Evolutionary conservation across 1,284 basidiomycete genomes (phyloP), one percentile per base, ranked within the genome.

Genomic region (Pseudozyma thailandica): DNA sequence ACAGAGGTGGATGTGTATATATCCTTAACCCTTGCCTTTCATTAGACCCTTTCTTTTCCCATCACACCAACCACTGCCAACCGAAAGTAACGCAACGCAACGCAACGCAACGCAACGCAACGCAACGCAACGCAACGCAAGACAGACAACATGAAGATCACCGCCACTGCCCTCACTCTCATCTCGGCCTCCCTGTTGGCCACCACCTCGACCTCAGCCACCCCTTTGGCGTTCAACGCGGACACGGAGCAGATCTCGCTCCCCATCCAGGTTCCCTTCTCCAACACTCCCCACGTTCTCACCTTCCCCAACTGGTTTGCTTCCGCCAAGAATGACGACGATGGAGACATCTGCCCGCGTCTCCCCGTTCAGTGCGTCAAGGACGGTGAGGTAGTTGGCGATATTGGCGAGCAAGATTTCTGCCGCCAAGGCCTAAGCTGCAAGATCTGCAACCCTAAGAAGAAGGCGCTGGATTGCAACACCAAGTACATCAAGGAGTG

Each of bases 391-490:
- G 39, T 70, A 4, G 48, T 74, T 27, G 71, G 71, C n/a, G 62
- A 70, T 21, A 37, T 74, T 2, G 72, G 72, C 42, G 52, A 66
- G 20, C 63, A 74, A 31, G 50, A 55, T 21, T 74, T 71, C 47
- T 57, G 54, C 20, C 62, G 66, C 4, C 49, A 64, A 25, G 71
- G 71, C 15, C 37, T 63, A 2, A 46, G 42, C 3, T 72, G 70
- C 50, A 23, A 46, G 20, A 60, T 61, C 45, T 56, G 60, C 55
- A 31, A 64, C 31, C 61, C 57, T 18, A 74, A 61, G 28, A 69
- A 74, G 37, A 70, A 71, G 52, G 12, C 61, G 6, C 62, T 70
- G 7, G 66, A 74, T 33, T 74, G 72, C 72, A 74, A 74, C 59
- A 54, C 63, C 35, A 70, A 70, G 55, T 71, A 51, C 50, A 39